Evolutionary conservation across 164 flowering plant genomes (phyloP), one percentile per base, ranked within the genome.

Genomic region (Magnolia sinica): DNA sequence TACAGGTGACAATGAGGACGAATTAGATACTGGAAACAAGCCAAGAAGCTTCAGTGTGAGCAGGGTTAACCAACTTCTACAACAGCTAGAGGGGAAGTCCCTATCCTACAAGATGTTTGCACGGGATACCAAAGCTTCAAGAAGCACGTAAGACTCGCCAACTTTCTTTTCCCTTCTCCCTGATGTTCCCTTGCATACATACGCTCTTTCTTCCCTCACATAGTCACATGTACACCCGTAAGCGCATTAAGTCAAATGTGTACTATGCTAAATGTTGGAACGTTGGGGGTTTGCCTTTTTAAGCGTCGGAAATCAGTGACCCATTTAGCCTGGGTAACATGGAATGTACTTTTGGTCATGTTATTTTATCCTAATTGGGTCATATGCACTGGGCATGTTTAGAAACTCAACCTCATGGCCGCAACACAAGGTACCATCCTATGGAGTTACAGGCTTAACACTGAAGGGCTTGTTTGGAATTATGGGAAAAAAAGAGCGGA

Each of bases 41-140:
- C 94, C 95, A 65, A 81, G 72, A 18, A 77, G 50, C 3, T 96
- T 96, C 86, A 82, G 85, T 64, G 76, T 91, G 64, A 72, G 82
- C 79, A 88, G 76, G 84, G 98, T 92, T 70, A 85, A 96, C 77
- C 82, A 78, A 78, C 87, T 92, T 63, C 76, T 96, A 64, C 83
- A 61, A 70, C 89, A 88, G 77, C 84, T 96, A 31, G 93, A 94
- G 86, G 98, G 98, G 78, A 94, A 90, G 79, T 76, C 88, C 37
- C 82, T 94, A 59, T 94, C 99, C 31, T 96, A 91, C 87, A 91
- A 82, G 83, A 88, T 92, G 88, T 96, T 92, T 89, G 97, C 98
- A 52, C 88, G 99, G 61, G 99, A 96, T 70, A 96, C 98, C 5
- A 94, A 94, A 87, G 89, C 99, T 77, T 89, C 98, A 11, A 89